Evolutionary conservation across 768 basidiomycete genomes (phyloP), one percentile per base, ranked within the genome.

Genomic region (Boletales sp.): DNA sequence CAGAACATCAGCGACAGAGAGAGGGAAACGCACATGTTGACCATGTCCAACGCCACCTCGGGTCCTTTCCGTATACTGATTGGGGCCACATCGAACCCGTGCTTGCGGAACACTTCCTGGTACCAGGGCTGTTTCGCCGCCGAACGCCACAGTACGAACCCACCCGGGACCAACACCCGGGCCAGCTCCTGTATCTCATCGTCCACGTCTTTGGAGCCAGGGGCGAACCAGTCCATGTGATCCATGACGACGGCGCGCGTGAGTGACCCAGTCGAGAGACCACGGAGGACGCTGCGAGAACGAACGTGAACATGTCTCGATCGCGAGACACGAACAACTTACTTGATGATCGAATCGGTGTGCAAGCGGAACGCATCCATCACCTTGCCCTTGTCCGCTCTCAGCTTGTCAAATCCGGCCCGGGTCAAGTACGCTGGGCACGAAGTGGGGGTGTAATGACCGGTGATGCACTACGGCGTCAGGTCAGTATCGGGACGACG

Each of bases 201-300:
- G 33, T 81, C 76, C 1, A 72, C 68, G 35, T 77, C 75, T 43
- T 65, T 63, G 14, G 76, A 70, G 4, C 75, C 73, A 0, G 80
- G 79, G 0, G 73, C 55, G 46, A 81, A 79, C 74, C 78, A 81
- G 56, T 84, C 83, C 43, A 86, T 72, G 43, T 82, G 81, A 63
- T 88, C 86, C 86, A 87, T 87, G 49, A 87, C 72, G 28, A 87
- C 75, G 11, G 79, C 78, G 25, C 82, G 78, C 32, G 83, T 86
- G 40, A 86, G 70, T 8, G 78, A 78, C 31, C 68, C 68, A n/a
- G 67, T 54, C 1, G 65, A 67, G 15, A 79, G 70, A 11, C 75
- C 77, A 19, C 57, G 64, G 12, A 79, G 64, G 11, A 79, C 79
- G 50, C 76, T 79, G 21, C 15, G 25, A 6, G 6, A 34, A 34